Evolutionary conservation across 2,329 filamentous ascomycete species (phyloP), one percentile per base, ranked within the genome.

Genomic region (Xylaria sp.): DNA sequence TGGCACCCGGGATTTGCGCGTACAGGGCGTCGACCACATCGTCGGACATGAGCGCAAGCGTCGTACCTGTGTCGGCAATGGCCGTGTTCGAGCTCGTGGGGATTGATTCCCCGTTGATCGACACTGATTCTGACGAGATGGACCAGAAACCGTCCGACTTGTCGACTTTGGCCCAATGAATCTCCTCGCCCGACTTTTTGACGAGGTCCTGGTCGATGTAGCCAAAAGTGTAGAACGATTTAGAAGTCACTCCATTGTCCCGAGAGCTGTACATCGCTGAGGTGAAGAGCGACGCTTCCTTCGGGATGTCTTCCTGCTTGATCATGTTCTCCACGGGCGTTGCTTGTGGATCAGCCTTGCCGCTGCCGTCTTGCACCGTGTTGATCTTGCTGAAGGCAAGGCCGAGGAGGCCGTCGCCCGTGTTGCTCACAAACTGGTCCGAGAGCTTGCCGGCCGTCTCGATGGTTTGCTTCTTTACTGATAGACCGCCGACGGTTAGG

Each of bases 251-350:
- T 9, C 20, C 76, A 63, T 84, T 79, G 74, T 90, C 87, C 55
- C 85, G 82, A 79, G 84, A 82, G 73, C 85, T 84, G 71, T 89
- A 89, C 55, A 92, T 83, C 66, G 89, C 89, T 23, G 85, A 88
- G 0, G 90, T 92, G 80, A 92, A 92, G 7, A 92, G 82, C 75
- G 88, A 83, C 1, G 84, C 76, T 0, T 81, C 81, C 56, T 83
- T 79, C 3, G 86, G 83, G 79, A 88, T 69, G 76, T 81, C 79
- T 0, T 78, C 70, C 74, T 82, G 79, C n/a, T 75, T 71, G 67
- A 91, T 90, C 88, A 92, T 90, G 81, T 91, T 92, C 75, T 91
- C 89, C 13, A 92, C 86, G 0, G 90, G 90, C 0, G 90, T 92
- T 18, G 81, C 79, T 66, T 90, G 87, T 0, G 84, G 81, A 5